Evolutionary conservation across 306 rosid genomes (phyloP).

Genomic region (Vigna reflexopilosa): DNA sequence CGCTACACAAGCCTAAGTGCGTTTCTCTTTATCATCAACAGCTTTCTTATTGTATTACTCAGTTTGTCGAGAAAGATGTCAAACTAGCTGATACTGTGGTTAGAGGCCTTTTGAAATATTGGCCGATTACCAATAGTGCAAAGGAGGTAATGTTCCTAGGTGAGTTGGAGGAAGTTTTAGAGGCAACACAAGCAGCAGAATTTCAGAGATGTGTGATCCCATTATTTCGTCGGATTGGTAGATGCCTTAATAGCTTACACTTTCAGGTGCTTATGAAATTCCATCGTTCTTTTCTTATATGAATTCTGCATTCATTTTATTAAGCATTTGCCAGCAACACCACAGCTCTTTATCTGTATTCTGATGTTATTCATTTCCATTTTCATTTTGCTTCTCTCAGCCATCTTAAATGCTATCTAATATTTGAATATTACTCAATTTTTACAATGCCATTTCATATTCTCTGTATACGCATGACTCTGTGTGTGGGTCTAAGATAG

Average conservation of each 20-base stretch:
- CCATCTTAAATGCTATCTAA: constrained; percentile 2
- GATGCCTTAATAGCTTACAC: constrained; percentile 69
- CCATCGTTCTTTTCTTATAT: neutral
- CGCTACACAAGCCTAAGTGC: constrained; percentile 75
- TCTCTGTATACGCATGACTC: neutral
- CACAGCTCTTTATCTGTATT: neutral
- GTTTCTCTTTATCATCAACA: constrained; percentile 67
- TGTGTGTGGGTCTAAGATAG: neutral
- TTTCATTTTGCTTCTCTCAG: neutral
- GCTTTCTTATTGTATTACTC: constrained; percentile 68
- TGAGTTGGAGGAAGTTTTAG: constrained; percentile 72
- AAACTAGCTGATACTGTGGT: constrained; percentile 70
- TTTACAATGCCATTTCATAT: neutral
- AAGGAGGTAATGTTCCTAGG: constrained; percentile 76
- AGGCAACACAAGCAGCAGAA: constrained; percentile 64
- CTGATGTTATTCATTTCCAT: neutral
- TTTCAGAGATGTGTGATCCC: constrained; percentile 72
- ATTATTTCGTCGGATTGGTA: constrained; percentile 60
- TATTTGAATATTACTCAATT: constrained; percentile 8
- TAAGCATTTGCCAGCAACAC: constrained; percentile 18
- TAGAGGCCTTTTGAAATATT: constrained; percentile 66
- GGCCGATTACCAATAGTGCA: constrained; percentile 68
- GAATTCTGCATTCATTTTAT: constrained; percentile 15
- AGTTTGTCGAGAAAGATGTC: constrained; percentile 72
- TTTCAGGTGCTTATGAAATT: constrained; percentile 60